Base-by-base conservation (phyloP, 495 filamentous ascomycete species). In the Xylaria telfairii region DNA sequence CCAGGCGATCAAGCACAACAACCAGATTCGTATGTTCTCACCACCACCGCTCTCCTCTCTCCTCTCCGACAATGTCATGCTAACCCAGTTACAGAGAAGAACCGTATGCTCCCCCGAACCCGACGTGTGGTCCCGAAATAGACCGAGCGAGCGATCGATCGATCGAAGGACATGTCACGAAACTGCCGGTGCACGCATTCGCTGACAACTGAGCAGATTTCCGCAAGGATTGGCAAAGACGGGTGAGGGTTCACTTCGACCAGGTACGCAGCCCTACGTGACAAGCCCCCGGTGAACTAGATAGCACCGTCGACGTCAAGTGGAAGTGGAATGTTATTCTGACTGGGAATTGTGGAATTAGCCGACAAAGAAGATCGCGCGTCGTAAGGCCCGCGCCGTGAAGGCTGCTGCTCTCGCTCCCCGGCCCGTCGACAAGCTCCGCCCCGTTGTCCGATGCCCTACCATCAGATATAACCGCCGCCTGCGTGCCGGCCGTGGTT, bases 181-280 rank as follows among this genome's bases (percentile, higher is more conserved):
- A 78, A 59, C 68, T 34, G 9, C 17, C 12, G 32, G 65, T 59
- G 60, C 67, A 72, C 71, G 24, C 30, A 59, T 17, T 63, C 7
- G 54, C 61, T 70, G 51, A 70, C 61, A 30, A 61, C 61, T 71
- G 67, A 69, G 73, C 78, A 95, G 93, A 99, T 85, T 99, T 99
- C 94, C 96, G 94, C 89, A 99, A 99, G 94, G 93, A 99, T 88
- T 99, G 96, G 96, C 94, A 97, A 85, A 92, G 93, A 84, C 94
- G 96, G 86, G 96, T 99, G 77, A 92, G 94, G 85, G 89, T 90
- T 82, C 96, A 98, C 89, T 99, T 99, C 88, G 93, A 99, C 88
- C 96, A 99, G 95, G 95, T 98, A 94, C 74, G 81, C 67, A 74
- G 53, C 68, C 5, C 39, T 74, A 71, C 9, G 13, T 41, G 76